These are phyloP conservation scores for Penicillium coffeae DNA, from an alignment of 495 filamentous ascomycete genomes.

Conservation along the genomic window DNA sequence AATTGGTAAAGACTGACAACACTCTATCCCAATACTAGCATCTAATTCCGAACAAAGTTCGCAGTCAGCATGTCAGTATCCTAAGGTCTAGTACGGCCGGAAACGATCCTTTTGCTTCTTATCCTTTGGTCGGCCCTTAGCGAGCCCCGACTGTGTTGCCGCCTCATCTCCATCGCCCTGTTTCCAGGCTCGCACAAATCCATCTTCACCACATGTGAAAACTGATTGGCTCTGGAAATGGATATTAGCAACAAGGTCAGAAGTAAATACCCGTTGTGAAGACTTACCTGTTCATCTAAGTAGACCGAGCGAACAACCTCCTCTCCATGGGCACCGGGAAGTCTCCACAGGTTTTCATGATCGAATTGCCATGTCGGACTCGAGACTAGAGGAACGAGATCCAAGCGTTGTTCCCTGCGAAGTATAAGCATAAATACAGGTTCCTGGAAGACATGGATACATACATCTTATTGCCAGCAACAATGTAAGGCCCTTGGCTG, in stretches of 20 bases:
- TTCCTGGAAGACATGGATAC: constrained; percentile 10
- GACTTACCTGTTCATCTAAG: constrained; percentile 61
- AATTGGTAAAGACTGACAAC: too few species aligned
- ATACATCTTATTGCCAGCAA: constrained; percentile 43
- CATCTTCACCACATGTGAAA: constrained; percentile 78
- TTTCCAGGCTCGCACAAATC: constrained; percentile 53
- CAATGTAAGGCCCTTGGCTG: constrained; percentile 43
- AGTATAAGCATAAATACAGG: constrained; percentile 1
- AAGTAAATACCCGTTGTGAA: too few species aligned
- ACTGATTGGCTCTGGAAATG: constrained; percentile 55
- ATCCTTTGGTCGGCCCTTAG: constrained; percentile 30
- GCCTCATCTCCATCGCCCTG: constrained; percentile 19
- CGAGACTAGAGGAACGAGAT: constrained; percentile 61
- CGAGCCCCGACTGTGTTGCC: constrained; percentile 16
- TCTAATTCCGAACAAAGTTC: too few species aligned
- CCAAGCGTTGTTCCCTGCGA: constrained; percentile 58
- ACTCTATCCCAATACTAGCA: too few species aligned
- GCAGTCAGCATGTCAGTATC: too few species aligned
- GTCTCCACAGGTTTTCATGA: constrained; percentile 54
- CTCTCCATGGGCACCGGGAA: constrained; percentile 74
- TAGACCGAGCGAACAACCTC: constrained; percentile 81
- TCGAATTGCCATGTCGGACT: constrained; percentile 58
- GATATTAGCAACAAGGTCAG: not conserved
- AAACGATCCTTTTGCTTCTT: constrained; percentile 42
- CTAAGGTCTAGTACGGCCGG: constrained; percentile 35